Conservation (phyloP, 306 rosid species). For the Pyrus bretschneideri region DNA sequence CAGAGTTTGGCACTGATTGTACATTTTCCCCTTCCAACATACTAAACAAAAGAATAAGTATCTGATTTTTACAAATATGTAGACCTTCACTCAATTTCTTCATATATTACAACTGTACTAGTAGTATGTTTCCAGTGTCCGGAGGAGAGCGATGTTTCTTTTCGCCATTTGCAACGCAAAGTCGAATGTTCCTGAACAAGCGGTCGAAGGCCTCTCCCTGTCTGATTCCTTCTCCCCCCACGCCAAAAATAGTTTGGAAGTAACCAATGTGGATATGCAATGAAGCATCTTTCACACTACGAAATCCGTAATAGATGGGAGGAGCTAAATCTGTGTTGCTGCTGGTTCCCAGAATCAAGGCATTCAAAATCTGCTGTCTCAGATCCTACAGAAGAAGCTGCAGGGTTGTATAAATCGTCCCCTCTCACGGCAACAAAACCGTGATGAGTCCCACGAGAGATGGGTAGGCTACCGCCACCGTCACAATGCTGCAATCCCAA, state of each 20-base stretch:
- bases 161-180: conserved; percentile 25
- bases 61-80: conserved; percentile 31
- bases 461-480: conserved; percentile 42
- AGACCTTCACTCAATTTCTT: conserved; percentile 28
- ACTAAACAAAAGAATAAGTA: conserved; percentile 14
- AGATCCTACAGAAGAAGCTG: conserved; percentile 40
- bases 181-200: not conserved
- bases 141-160: conserved; percentile 19
- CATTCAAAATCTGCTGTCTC: conserved; percentile 52
- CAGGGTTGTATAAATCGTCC: conserved; percentile 40
- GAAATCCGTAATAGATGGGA: conserved; percentile 56
- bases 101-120: conserved; percentile 36
- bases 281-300: conserved; percentile 36
- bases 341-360: conserved; percentile 41
- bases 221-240: not conserved
- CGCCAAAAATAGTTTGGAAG: not conserved
- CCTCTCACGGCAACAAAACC: conserved; percentile 52
- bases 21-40: conserved; percentile 15
- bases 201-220: not conserved
- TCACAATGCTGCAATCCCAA: conserved; percentile 79
- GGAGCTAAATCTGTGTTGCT: conserved; percentile 48
- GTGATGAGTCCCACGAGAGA: conserved; percentile 37
- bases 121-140: conserved; percentile 16
- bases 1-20: conserved; percentile 12
- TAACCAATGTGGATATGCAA: conserved; percentile 12